Evolutionary conservation across 2,329 filamentous ascomycete species (phyloP).

Genomic region (Monosporascus sp.): DNA sequence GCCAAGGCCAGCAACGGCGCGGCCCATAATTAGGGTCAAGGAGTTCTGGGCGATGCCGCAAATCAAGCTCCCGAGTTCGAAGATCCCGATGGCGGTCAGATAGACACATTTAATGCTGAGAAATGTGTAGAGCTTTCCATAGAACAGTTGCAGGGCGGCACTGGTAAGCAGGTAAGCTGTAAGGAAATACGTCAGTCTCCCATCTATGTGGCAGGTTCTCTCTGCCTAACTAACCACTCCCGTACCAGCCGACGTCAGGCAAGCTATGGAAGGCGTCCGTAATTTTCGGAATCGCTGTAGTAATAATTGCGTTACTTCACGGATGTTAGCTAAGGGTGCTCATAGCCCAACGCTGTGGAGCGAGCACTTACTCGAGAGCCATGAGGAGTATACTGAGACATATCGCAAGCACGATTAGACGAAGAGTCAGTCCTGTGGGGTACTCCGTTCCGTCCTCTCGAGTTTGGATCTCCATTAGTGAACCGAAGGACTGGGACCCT

Average conservation of each 20-base stretch:
- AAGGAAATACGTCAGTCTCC: constrained; percentile 1
- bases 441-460: constrained; percentile 34
- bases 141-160: constrained; percentile 30
- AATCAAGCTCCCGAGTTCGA: constrained; percentile 34
- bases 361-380: constrained; percentile 32
- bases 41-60: constrained; percentile 27
- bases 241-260: constrained; percentile 43
- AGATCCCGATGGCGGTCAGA: constrained; percentile 30
- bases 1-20: constrained; percentile 26
- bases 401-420: constrained; percentile 36
- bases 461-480: constrained; percentile 9
- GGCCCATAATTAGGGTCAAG: constrained; percentile 22
- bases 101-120: constrained; percentile 32
- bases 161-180: constrained; percentile 33
- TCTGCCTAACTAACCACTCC: constrained; percentile 22
- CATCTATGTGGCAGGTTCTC: background rate
- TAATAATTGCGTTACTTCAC: constrained; percentile 30
- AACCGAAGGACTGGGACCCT: too few relatives aligned
- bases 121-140: constrained; percentile 35
- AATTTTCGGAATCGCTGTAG: constrained; percentile 36
- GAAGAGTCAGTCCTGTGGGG: constrained; percentile 29
- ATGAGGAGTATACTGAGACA: constrained; percentile 40
- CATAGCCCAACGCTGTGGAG: background rate
- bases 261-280: constrained; percentile 34
- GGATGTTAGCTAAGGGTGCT: constrained; percentile 8